A percentile compares a stretch with the other conserved stretches of the same genome.
phyloP scores from a whole-genome alignment of 78 protist genomes.

The Isochrysis galbana region DNA sequence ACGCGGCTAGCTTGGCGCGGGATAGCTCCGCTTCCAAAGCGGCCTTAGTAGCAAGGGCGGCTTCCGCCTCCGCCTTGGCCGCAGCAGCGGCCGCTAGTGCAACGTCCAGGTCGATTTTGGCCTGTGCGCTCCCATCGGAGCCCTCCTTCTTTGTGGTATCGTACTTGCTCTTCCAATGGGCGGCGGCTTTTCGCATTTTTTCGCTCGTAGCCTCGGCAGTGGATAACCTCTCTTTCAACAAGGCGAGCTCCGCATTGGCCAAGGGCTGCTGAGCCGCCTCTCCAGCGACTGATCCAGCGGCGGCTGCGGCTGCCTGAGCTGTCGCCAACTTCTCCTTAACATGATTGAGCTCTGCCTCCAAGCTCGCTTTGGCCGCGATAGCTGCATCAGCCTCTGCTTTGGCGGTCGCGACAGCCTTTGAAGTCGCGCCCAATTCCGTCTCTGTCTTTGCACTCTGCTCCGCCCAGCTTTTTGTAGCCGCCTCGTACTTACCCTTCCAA shows the following conservation, averaged over 20 bases:
- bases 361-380: not conserved
- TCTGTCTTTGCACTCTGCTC: not conserved
- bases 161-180: not conserved
- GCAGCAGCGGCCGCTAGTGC: no score
- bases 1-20: no score
- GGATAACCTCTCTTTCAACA: not conserved
- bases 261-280: no score
- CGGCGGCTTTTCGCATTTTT: not conserved
- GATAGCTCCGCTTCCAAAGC: no score
- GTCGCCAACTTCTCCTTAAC: no score
- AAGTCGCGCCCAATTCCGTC: not conserved
- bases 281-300: no score
- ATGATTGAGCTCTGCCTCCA: no score
- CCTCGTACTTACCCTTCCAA: not conserved
- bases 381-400: not conserved
- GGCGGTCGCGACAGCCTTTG: not conserved
- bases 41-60: no score
- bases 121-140: no score
- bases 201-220: not conserved
- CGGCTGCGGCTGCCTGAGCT: no score
- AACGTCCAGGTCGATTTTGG: no score
- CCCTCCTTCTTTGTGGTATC: not conserved
- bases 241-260: not conserved
- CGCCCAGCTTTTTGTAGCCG: not conserved
- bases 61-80: no score